Evolutionary conservation across 768 basidiomycete species (phyloP), one percentile per base, ranked within the genome.

Genomic region (Suillus ampliporus): DNA sequence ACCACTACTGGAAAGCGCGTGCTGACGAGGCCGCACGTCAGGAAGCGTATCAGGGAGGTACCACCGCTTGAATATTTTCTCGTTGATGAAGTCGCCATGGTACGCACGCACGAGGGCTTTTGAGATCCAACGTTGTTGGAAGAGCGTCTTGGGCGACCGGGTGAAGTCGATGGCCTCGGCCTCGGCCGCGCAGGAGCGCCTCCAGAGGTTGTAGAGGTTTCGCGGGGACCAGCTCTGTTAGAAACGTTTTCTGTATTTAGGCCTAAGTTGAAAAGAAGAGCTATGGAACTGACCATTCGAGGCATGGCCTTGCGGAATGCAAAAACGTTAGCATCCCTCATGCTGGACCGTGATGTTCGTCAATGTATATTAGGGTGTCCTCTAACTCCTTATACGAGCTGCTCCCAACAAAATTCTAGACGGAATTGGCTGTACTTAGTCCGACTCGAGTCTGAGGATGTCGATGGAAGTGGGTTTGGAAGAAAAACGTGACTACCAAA

Each of bases 21-120:
- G 82, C 72, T 65, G 69, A 44, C 80, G 84, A 47, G 85, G 94
- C 54, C 92, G 90, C 59, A 94, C 91, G 70, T 95, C 93, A 0
- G 93, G 97, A 17, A 99, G 82, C 0, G 84, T 89, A 63, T 86
- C 82, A 17, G 97, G 97, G 41, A 99, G 85, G 74, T 95, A 99
- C 91, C 94, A 95, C 61, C 91, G 87, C 73, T 95, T 95, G 85
- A 98, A 99, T 41, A 89, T 89, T 70, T 89, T 91, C 80, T 97
- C 94, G 58, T 89, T 89, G 64, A 98, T 95, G 72, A 86, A 90
- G 82, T 97, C 96, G 26, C 96, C 95, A 72, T 99, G 97, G 82
- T 99, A 99, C 5, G 88, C 96, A 61, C 96, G 89, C 37, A 94
- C 84, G 62, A 94, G 86, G 5, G 89, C 83, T 77, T 97, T 97